Base-by-base conservation (phyloP, 129 eudicot genomes). In the Sambucus nigra region DNA sequence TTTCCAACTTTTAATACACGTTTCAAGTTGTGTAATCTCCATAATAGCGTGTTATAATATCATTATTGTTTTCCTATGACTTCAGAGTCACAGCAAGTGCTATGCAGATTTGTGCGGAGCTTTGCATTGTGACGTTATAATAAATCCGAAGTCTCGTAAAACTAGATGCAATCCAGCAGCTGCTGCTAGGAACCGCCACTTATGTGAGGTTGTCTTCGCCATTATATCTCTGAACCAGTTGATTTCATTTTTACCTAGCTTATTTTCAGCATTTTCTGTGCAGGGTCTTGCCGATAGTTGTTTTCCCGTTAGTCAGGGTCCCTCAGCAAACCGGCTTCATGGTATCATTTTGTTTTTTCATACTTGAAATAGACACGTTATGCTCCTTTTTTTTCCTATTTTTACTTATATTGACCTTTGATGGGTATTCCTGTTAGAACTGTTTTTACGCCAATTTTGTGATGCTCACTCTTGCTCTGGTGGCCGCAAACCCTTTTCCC, bases 161-260 rank as follows among this genome's bases (percentile, higher is more conserved):
- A 52, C 76, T 38, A 89, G 81, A 73, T 89, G 97, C 70, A 89
- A 84, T 64, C 93, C 97, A 55, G 97, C 95, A 44, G 95, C 95
- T 59, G 88, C 93, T 63, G 65, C 80, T 29, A 84, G 83, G 65
- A 89, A 84, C 55, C 94, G 68, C 7, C 97, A 84, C 60, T 71
- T 81, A 50, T 89, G 97, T 67, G 97, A 89, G 97, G 97, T 89
- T 76, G 67, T 42, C 68, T 58, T 50, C 25, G 44, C 29, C 53
- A 53, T 70, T 47, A 45, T 27, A 60, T 18, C 49, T 70, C 17
- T 26, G 12, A 28, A 16, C 19, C 55, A 46, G 46, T 29, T 68
- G 35, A 35, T 41, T 18, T 33, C 11, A 51, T 47, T 25, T 31
- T 25, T 51, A 21, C 47, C 5, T 76, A 21, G 24, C 60, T 59